Evolutionary conservation across 2,329 filamentous ascomycete species (phyloP).

Genomic region (Ophiostoma sp.): DNA sequence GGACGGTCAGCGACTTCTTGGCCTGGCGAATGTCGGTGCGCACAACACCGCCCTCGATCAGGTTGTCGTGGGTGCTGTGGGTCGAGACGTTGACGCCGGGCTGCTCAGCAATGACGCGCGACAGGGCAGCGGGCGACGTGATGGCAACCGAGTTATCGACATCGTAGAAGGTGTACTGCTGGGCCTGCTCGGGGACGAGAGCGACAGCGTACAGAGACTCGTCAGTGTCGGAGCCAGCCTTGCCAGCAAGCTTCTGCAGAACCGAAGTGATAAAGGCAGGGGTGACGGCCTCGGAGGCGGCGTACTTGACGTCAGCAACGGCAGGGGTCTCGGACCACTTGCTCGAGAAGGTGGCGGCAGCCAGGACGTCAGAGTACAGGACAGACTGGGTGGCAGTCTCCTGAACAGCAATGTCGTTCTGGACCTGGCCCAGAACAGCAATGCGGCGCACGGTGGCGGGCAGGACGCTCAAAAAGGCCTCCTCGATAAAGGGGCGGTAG

Average conservation of each 20-base stretch:
- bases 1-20: constrained; percentile 59
- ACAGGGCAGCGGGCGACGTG: constrained; percentile 57
- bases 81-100: constrained; percentile 58
- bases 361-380: constrained; percentile 86
- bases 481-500: constrained; percentile 92
- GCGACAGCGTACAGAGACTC: constrained; percentile 17
- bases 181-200: constrained; percentile 48
- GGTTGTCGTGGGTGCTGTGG: constrained; percentile 61
- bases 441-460: constrained; percentile 70
- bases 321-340: constrained; percentile 58
- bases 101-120: constrained; percentile 63
- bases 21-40: constrained; percentile 82
- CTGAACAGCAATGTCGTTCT: constrained; percentile 63
- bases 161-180: constrained; percentile 95
- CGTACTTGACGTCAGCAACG: constrained; percentile 84
- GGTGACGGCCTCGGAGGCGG: constrained; percentile 57
- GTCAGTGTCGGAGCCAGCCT: constrained; percentile 35
- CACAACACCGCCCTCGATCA: constrained; percentile 68
- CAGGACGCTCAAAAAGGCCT: constrained; percentile 79
- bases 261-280: constrained; percentile 50
- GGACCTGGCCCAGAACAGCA: constrained; percentile 84
- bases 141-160: constrained; percentile 66
- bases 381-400: constrained; percentile 76
- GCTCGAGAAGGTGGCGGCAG: constrained; percentile 67
- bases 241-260: constrained; percentile 47